Evolutionary conservation across 495 filamentous ascomycete species (phyloP).

Genomic region (Margaritispora aquatica): DNA sequence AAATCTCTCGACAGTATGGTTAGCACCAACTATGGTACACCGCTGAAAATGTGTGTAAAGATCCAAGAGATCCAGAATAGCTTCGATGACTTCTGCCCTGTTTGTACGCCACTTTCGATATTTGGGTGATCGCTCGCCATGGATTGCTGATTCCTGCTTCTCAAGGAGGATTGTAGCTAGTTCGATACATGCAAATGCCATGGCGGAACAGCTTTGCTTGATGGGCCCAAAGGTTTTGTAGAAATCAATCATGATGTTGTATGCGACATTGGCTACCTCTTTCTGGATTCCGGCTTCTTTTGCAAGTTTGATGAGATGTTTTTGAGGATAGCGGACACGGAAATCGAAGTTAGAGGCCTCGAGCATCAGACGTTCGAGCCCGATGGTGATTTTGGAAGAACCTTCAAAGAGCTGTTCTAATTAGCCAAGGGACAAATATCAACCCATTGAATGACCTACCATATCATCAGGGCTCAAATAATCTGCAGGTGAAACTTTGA

Average conservation of each 20-base stretch:
- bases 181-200: slow-evolving; percentile 78
- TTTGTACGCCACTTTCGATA: slow-evolving; percentile 54
- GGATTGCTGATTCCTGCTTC: slow-evolving; percentile 14
- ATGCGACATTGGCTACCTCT: slow-evolving; percentile 56
- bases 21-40: slow-evolving; percentile 63
- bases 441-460: slow-evolving; percentile 39
- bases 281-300: slow-evolving; percentile 43
- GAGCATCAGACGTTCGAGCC: slow-evolving; percentile 88
- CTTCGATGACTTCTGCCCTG: slow-evolving; percentile 73
- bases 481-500: slow-evolving; percentile 65
- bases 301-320: slow-evolving; percentile 68
- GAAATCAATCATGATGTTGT: slow-evolving; percentile 77
- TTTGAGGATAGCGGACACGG: slow-evolving; percentile 81
- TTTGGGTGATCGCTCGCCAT: slow-evolving; percentile 1
- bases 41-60: slow-evolving; percentile 73
- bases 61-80: slow-evolving; percentile 78
- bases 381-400: slow-evolving; percentile 70
- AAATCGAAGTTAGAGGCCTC: slow-evolving; percentile 92
- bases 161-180: slow-evolving; percentile 59
- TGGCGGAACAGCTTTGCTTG: slow-evolving; percentile 73
- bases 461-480: slow-evolving; percentile 76
- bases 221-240: slow-evolving; percentile 90
- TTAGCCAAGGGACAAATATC: background rate
- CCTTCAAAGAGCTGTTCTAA: slow-evolving; percentile 66
- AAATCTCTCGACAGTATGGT: slow-evolving; percentile 66